Conservation (phyloP, 2,329 filamentous ascomycete species). For the Colletotrichum abscissum region DNA sequence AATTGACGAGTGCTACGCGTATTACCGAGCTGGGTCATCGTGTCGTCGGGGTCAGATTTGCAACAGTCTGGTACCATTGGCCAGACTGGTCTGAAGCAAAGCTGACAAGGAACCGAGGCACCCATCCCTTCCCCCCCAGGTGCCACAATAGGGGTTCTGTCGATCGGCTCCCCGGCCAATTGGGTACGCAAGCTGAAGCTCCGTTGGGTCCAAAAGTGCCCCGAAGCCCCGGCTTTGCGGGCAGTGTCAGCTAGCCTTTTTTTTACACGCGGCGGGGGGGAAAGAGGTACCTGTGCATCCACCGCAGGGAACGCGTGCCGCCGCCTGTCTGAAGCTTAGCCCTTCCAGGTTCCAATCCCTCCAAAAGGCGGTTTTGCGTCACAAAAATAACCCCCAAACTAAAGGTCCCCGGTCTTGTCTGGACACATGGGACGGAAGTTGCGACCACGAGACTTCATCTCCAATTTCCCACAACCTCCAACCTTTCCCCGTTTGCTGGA, state of each 20-base stretch:
- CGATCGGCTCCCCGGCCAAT: constrained; percentile 2
- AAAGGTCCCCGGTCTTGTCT: neutral
- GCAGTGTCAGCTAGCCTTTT: constrained; percentile 1
- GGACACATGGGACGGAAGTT: constrained; percentile 30
- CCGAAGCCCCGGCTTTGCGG: neutral
- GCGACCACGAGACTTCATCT: constrained; percentile 30
- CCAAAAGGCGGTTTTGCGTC: constrained; percentile 14
- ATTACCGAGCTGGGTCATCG: neutral
- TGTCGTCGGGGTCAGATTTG: neutral
- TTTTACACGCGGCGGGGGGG: neutral
- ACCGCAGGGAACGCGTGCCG: neutral
- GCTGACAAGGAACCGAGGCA: neutral
- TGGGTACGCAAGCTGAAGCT: neutral
- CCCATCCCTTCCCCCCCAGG: neutral
- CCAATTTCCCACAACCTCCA: neutral
- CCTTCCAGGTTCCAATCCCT: neutral
- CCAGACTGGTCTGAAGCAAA: neutral
- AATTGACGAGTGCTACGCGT: neutral
- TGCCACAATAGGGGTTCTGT: constrained; percentile 4
- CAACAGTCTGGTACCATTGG: neutral
- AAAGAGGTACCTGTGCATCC: neutral
- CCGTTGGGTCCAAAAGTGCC: neutral
- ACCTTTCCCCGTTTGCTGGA: neutral
- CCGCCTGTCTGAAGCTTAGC: constrained; percentile 24
- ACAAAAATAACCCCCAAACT: constrained; percentile 23